phyloP scores from a whole-genome alignment of 2,329 filamentous ascomycete species.

The Metarhizium sp. region DNA sequence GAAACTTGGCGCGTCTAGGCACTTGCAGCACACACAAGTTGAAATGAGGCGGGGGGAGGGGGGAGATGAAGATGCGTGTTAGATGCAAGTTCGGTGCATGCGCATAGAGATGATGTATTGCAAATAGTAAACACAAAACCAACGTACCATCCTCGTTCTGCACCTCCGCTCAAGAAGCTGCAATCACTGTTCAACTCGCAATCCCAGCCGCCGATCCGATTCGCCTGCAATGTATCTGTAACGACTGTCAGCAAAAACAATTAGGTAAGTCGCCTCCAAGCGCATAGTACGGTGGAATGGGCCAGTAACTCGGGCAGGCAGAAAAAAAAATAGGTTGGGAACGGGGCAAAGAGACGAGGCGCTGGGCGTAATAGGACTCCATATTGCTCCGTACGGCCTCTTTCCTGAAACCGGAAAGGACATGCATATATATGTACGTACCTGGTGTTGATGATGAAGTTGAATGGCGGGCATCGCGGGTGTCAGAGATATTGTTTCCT shows the following conservation, averaged over 20 bases:
- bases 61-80: too few relatives aligned
- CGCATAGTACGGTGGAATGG: background rate
- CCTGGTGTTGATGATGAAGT: background rate
- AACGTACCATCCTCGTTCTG: conserved; percentile 79
- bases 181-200: conserved; percentile 78
- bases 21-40: conserved; percentile 3
- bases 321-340: background rate
- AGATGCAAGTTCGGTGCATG: background rate
- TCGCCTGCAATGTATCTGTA: conserved; percentile 7
- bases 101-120: background rate
- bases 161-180: conserved; percentile 66
- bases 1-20: conserved; percentile 7
- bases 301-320: background rate
- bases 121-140: background rate
- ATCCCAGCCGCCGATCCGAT: conserved; percentile 61
- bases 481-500: background rate
- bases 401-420: background rate
- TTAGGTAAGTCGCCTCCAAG: background rate
- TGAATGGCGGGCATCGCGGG: conserved; percentile 2
- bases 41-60: background rate
- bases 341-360: background rate
- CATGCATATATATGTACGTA: background rate
- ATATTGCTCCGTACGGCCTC: background rate
- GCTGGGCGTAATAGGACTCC: background rate
- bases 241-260: conserved; percentile 1